Percentiles rank a stretch among this genome's conserved stretches.
These are phyloP conservation scores for Diphasiastrum complanatum DNA, from an alignment of 83 land plant genomes.

Conservation along the genomic window DNA sequence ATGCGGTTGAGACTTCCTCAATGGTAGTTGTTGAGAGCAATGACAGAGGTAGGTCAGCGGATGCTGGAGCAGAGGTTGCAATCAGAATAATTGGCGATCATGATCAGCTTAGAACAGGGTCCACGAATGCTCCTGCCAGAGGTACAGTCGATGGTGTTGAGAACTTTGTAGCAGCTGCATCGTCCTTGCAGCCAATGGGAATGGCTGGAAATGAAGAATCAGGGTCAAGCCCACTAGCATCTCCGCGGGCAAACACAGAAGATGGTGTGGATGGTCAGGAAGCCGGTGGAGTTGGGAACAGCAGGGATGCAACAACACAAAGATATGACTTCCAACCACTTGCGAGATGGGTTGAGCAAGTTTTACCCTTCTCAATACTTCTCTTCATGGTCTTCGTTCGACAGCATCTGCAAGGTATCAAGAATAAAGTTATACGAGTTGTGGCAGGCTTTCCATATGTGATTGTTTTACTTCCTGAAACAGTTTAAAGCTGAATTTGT, in stretches of 20 bases:
- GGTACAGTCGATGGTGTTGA: conserved; percentile 1
- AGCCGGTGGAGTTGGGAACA: conserved; percentile 26
- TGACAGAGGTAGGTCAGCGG: conserved; percentile 10
- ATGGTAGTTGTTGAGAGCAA: neutral
- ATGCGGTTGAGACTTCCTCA: conserved; percentile 3
- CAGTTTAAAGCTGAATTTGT: too few relatives aligned
- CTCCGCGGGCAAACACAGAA: conserved; percentile 11
- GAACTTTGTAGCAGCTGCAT: neutral
- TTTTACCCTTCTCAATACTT: conserved; percentile 74
- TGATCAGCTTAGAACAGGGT: conserved; percentile 21
- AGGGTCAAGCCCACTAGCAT: conserved; percentile 8
- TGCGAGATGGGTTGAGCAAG: conserved; percentile 82
- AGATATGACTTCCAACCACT: conserved; percentile 84
- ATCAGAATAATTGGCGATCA: conserved; percentile 22
- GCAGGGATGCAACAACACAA: conserved; percentile 55
- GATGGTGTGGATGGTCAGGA: conserved; percentile 24
- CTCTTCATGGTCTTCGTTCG: conserved; percentile 80
- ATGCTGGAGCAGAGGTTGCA: conserved; percentile 31
- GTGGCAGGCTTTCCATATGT: too few relatives aligned
- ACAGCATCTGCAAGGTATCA: conserved; percentile 87
- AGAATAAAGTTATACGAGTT: too few relatives aligned
- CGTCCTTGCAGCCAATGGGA: conserved; percentile 20
- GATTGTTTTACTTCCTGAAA: too few relatives aligned
- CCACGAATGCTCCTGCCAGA: conserved; percentile 11
- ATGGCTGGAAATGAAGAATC: conserved; percentile 4